Base-by-base conservation (phyloP, 2,329 filamentous ascomycete species). In the Cercospora sp. region DNA sequence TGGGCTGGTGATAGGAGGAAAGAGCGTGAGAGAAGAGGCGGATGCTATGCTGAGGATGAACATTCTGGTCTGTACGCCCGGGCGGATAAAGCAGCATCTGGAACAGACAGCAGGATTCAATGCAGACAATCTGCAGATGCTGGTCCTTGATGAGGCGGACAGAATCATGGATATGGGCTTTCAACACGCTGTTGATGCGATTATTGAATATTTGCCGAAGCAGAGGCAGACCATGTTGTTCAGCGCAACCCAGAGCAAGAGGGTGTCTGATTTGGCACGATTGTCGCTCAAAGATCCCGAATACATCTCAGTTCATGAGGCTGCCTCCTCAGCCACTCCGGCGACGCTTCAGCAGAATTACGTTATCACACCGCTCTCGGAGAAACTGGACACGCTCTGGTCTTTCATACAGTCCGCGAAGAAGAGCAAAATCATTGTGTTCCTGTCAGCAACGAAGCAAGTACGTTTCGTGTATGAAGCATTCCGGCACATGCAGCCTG, bases 131-230 rank as follows among this genome's bases (percentile, higher is more conserved):
- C 80, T 99, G 71, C 92, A 97, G 81, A 91, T 99, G 79, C 83
- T 99, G 61, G 94, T 99, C 0, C 84, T 99, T 66, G 95, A 99
- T 75, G 95, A 99, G 80, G 95, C 95, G 2, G 95, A 99, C 79
- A 88, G 95, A 45, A 97, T 97, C 76, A 89, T 99, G 86, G 95
- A 99, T 77, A 95, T 98, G 93, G 95, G 95, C 5, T 99, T 99
- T 79, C 90, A 97, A 80, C 84, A 86, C 5, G 92, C 92, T 1
- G 90, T 99, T 3, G 95, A 99, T 80, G 95, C 95, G 0, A 91
- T 99, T 61, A 82, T 99, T 30, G 93, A 97, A 70, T 96, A 98
- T 78, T 84, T 99, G 1, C 95, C 95, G 0, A 90, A 88, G 74
- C 84, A 90, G 30, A 86, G 95, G 70, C 95, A 99, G 81, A 99